Base-by-base conservation (phyloP, 306 rosid genomes). In the Ormosia semicastrata region DNA sequence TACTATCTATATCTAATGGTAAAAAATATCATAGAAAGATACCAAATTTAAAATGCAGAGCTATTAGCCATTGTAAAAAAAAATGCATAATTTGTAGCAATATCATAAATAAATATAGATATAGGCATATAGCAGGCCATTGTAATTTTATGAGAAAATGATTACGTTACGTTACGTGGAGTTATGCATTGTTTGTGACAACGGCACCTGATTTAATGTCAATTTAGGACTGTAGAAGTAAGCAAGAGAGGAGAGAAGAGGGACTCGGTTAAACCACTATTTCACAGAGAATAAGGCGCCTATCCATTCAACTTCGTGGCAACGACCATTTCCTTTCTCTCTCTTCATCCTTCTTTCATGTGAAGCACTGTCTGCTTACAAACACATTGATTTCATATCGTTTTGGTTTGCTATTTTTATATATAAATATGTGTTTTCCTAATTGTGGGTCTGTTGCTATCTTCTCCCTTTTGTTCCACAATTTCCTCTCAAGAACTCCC, bases 261-360 rank as follows among this genome's bases (percentile, higher is more conserved):
- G 5, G 52, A 57, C 73, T 49, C 68, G 46, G 69, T 11, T 76
- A 69, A 85, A 24, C 84, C 71, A 73, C 80, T 34, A 82, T 43
- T 86, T 86, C 47, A 71, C 39, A 49, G 92, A 89, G 97, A 88
- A 86, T 79, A 81, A 79, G 18, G 64, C 90, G 94, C 90, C 77
- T 39, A 63, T 80, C 90, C 89, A 85, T 83, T 79, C 86, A 15
- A 11, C 17, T 12, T 13, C 15, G 3, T 49, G 17, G 71, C 77
- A 18, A 69, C 37, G 90, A 90, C 92, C 85, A 43, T 84, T 88
- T 87, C 90, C 82, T 13, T 12, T 52, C 50, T 71, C 52, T 24
- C 54, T 32, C 49, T 64, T 3, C 29, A 13, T 54, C 76, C 24
- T 85, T 75, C 78, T 76, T 68, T 80, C 77, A 44, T 34, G 49